phyloP scores from a whole-genome alignment of 2,329 filamentous ascomycete genomes.

The Furcasterigmium furcatum region DNA sequence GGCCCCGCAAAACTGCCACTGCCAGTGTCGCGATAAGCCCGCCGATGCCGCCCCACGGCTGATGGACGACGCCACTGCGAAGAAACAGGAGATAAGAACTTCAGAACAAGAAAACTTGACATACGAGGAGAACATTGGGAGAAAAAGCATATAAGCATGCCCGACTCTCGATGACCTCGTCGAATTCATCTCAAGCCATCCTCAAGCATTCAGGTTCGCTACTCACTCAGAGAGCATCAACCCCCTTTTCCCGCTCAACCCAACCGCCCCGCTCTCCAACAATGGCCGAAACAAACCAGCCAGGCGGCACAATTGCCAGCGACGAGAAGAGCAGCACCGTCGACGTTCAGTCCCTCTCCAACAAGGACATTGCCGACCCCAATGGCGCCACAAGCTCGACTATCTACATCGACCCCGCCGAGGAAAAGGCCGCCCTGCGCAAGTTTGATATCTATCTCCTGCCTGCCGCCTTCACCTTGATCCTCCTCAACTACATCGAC shows the following conservation, averaged over 20 bases:
- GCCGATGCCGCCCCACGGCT: too few relatives aligned
- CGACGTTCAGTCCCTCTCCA: background rate
- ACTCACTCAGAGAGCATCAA: too few relatives aligned
- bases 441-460: conserved; percentile 51
- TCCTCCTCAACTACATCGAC: conserved; percentile 54
- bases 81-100: too few relatives aligned
- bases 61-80: too few relatives aligned
- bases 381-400: background rate
- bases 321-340: conserved; percentile 2
- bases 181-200: background rate
- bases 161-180: background rate
- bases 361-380: background rate
- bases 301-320: too few relatives aligned
- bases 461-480: conserved; percentile 43
- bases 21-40: too few relatives aligned
- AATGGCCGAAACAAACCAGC: too few relatives aligned
- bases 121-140: background rate
- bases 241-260: too few relatives aligned
- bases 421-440: conserved; percentile 29
- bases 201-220: background rate
- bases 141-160: background rate
- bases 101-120: too few relatives aligned
- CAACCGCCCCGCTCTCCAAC: too few relatives aligned
- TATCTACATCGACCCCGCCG: conserved; percentile 1
- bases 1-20: too few relatives aligned